Evolutionary conservation across 371 early-diverging fungal species (phyloP), one percentile per base, ranked within the genome.

Genomic region (Conidiobolus incongruus): DNA sequence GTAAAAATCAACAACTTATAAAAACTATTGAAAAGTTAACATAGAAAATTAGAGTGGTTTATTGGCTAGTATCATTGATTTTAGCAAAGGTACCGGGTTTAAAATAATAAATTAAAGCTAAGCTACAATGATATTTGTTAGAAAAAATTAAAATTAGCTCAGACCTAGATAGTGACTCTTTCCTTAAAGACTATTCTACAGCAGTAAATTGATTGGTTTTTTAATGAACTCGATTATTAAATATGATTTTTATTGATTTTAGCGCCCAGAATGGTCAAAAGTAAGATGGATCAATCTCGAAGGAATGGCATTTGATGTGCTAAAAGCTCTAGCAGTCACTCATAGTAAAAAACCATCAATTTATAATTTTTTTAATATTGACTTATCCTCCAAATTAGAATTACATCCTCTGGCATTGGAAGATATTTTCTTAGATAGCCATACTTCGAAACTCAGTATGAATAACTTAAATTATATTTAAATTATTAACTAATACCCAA

Each of bases 261-360:
- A 53, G 59, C 53, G 62, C 13, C 60, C 64, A 0, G 34, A 40
- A 13, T 58, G 50, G 55, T 56, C 56, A 1, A 54, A 41, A 21
- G 59, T 61, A 13, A 47, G 66, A 8, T 65, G 66, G 66, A 58
- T 65, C 39, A 59, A 62, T 22, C 56, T 65, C 29, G 60, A 62
- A 12, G 66, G 66, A 13, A 50, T 65, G 46, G 51, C 53, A 29
- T 65, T 54, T 53, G 62, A 65, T 42, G 56, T 64, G 29, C 60
- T 65, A 41, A 56, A 56, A 22, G 43, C 47, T 1, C 50, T 65
- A 8, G 48, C 59, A 7, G 30, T 52, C 5, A 40, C 47, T 33
- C 62, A 60, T 42, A 52, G 61, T 60, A 49, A 28, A 47, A 17
- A 21, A 16, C 16, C 15, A 10, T 12, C 0, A 8, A 46, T 6